Evolutionary conservation across 306 rosid species (phyloP).

Genomic region (Rosa multiflora): DNA sequence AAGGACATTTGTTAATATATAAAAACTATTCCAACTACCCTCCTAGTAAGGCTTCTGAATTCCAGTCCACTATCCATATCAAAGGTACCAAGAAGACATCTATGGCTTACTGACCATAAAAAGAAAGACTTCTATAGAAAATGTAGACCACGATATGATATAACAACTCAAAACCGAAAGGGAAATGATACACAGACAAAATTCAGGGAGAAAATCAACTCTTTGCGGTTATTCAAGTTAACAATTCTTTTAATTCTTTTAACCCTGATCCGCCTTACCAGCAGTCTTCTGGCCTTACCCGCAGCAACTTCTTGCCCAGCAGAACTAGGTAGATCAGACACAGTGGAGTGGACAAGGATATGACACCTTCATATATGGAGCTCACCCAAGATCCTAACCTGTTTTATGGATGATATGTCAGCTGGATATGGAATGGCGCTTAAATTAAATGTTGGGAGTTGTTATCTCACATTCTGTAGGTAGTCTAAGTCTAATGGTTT

Average conservation of each 20-base stretch:
- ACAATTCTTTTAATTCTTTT: too few relatives aligned
- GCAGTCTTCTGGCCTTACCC: too few relatives aligned
- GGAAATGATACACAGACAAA: not conserved
- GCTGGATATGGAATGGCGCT: too few relatives aligned
- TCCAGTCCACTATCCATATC: not conserved
- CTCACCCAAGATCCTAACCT: not conserved
- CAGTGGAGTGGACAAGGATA: too few relatives aligned
- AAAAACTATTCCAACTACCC: not conserved
- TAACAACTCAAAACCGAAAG: not conserved
- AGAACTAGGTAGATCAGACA: too few relatives aligned
- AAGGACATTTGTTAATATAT: conserved; percentile 10
- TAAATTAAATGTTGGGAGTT: too few relatives aligned
- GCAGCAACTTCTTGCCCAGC: too few relatives aligned
- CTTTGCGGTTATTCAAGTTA: too few relatives aligned
- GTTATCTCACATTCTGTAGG: too few relatives aligned
- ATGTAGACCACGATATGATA: not conserved
- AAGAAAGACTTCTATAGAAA: not conserved
- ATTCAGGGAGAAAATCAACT: not conserved
- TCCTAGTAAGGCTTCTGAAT: too few relatives aligned
- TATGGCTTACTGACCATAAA: not conserved
- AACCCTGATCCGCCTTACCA: too few relatives aligned
- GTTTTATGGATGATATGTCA: not conserved
- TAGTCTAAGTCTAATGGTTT: not conserved
- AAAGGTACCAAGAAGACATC: not conserved
- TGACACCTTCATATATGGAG: not conserved